A percentile compares a stretch with the other conserved stretches of the same genome.
phyloP scores from a whole-genome alignment of 2,329 filamentous ascomycete species.

The Esteya vermicola region DNA sequence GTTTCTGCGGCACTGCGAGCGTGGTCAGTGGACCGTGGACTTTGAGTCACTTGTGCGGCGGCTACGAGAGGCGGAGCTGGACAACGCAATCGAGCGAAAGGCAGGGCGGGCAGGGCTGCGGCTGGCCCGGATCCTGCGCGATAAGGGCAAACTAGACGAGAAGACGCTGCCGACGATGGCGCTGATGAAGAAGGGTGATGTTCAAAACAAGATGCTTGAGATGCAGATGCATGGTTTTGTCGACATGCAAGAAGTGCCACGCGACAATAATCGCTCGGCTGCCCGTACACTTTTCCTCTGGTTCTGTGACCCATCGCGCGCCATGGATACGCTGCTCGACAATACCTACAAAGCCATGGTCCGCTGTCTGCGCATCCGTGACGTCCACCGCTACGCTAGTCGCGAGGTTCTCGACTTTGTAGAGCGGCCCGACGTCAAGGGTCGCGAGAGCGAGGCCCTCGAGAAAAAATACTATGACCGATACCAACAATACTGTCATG shows the following conservation, averaged over 20 bases:
- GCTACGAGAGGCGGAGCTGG: slow-evolving; percentile 64
- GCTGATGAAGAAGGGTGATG: slow-evolving; percentile 71
- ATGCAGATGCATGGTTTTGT: slow-evolving; percentile 80
- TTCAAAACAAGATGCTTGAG: slow-evolving; percentile 69
- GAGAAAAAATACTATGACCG: slow-evolving; percentile 56
- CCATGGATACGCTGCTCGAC: slow-evolving; percentile 56
- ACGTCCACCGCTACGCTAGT: slow-evolving; percentile 58
- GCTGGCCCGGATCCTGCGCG: slow-evolving; percentile 69
- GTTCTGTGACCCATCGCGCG: slow-evolving; percentile 71
- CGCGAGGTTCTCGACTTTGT: slow-evolving; percentile 65
- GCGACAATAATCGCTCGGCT: slow-evolving; percentile 68
- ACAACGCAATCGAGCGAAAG: slow-evolving; percentile 63
- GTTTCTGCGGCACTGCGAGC: slow-evolving; percentile 56
- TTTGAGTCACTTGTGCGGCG: slow-evolving; percentile 58
- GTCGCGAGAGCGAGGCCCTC: slow-evolving; percentile 69
- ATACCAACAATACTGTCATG: slow-evolving; percentile 42
- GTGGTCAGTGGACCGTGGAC: slow-evolving; percentile 71
- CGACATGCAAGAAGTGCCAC: slow-evolving; percentile 87
- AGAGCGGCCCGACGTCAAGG: slow-evolving; percentile 73
- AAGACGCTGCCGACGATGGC: slow-evolving; percentile 70
- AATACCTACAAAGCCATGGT: slow-evolving; percentile 84
- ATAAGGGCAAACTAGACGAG: slow-evolving; percentile 89
- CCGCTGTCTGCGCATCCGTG: slow-evolving; percentile 65
- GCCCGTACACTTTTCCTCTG: slow-evolving; percentile 81
- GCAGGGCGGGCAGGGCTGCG: slow-evolving; percentile 67